Evolutionary conservation across 2,329 filamentous ascomycete genomes (phyloP).

Genomic region (Pseudofabraea citricarpa): DNA sequence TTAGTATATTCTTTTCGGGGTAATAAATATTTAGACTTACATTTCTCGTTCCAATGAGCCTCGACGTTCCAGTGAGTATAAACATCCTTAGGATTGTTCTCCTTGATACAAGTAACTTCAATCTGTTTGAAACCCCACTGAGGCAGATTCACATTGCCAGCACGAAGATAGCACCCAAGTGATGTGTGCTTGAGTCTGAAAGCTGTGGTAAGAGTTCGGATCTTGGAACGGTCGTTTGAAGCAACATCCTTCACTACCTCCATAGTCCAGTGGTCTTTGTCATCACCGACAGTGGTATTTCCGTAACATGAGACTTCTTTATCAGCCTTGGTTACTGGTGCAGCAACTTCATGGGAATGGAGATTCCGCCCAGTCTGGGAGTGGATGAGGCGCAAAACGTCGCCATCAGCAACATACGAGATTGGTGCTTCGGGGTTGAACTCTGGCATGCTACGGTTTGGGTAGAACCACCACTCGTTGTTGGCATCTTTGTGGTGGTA

Average conservation of each 20-base stretch:
- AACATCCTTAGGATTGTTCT: slow-evolving; percentile 85
- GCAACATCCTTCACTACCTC: slow-evolving; percentile 89
- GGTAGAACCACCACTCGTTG: slow-evolving; percentile 99
- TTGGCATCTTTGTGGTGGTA: slow-evolving; percentile 99
- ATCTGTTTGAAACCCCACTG: slow-evolving; percentile 99
- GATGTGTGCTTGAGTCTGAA: slow-evolving; percentile 82
- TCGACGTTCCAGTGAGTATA: slow-evolving; percentile 99
- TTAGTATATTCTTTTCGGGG: slow-evolving; percentile 26
- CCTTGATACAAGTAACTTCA: slow-evolving; percentile 90
- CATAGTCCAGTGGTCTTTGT: slow-evolving; percentile 95
- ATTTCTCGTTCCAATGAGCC: slow-evolving; percentile 86
- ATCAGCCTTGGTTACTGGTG: slow-evolving; percentile 83
- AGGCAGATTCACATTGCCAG: slow-evolving; percentile 91
- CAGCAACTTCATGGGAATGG: slow-evolving; percentile 86
- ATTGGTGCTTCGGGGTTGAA: slow-evolving; percentile 69
- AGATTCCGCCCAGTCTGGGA: slow-evolving; percentile 94
- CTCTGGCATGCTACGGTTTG: slow-evolving; percentile 72
- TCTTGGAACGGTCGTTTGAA: slow-evolving; percentile 67
- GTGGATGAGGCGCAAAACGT: slow-evolving; percentile 82
- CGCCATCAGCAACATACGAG: slow-evolving; percentile 70
- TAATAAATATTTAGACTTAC: slow-evolving; percentile 48
- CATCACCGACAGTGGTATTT: slow-evolving; percentile 90
- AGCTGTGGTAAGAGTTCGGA: slow-evolving; percentile 87
- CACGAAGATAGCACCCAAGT: slow-evolving; percentile 88
- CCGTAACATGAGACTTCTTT: slow-evolving; percentile 95